Conservation (phyloP, 2,329 filamentous ascomycete species). For the Colletotrichum camelliae region DNA sequence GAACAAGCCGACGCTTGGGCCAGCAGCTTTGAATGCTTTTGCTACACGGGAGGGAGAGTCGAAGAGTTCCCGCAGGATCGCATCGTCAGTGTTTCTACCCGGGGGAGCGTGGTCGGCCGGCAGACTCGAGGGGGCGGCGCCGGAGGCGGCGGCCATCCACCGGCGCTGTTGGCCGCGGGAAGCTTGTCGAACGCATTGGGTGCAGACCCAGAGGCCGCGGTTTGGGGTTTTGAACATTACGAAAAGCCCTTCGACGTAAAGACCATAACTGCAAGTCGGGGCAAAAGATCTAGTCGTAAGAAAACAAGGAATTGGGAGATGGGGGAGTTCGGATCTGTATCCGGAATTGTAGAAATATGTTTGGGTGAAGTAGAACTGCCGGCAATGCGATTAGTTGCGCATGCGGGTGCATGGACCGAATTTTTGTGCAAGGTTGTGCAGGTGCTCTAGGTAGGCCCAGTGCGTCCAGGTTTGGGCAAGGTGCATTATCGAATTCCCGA, state of each 20-base stretch:
- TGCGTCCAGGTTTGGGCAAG: neutral
- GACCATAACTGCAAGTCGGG: neutral
- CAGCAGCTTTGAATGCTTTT: constrained; percentile 62
- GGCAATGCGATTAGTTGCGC: constrained; percentile 8
- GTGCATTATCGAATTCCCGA: constrained; percentile 26
- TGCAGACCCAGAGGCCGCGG: constrained; percentile 65
- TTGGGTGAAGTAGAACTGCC: neutral
- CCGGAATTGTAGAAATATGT: neutral
- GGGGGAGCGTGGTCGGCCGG: constrained; percentile 35
- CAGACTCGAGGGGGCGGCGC: constrained; percentile 32
- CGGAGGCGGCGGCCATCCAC: constrained; percentile 46
- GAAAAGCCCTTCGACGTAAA: neutral
- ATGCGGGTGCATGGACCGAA: constrained; percentile 4
- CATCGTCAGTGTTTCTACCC: constrained; percentile 69
- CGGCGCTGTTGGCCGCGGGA: constrained; percentile 36
- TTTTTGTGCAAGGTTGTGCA: constrained; percentile 15
- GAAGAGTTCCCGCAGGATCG: constrained; percentile 79
- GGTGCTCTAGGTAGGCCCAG: neutral
- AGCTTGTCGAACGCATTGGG: constrained; percentile 57
- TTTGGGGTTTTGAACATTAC: constrained; percentile 43
- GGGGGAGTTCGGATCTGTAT: constrained; percentile 15
- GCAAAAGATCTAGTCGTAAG: neutral
- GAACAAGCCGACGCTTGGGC: constrained; percentile 75
- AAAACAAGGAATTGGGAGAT: constrained; percentile 2
- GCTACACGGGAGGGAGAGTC: constrained; percentile 73